These are phyloP conservation scores for Ceriops decandra DNA, from an alignment of 345 rosid genomes.

Conservation along the genomic window DNA sequence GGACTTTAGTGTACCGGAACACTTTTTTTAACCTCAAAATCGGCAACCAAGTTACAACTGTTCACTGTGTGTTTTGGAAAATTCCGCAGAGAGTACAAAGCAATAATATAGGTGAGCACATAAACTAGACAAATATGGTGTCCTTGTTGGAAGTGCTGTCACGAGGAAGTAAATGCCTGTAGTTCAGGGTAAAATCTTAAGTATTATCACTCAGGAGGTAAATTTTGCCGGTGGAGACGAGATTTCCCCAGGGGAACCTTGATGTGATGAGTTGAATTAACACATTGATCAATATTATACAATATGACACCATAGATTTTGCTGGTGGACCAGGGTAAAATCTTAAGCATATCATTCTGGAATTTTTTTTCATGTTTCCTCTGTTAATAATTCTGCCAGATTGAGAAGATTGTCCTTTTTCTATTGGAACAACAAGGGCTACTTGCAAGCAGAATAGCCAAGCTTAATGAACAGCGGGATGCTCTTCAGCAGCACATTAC, in stretches of 20 bases:
- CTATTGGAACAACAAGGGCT: slow-evolving; percentile 94
- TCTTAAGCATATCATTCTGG: too few species aligned
- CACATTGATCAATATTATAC: too few species aligned
- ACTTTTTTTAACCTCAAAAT: too few species aligned
- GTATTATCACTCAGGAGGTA: too few species aligned
- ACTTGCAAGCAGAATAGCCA: slow-evolving; percentile 63
- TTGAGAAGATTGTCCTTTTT: slow-evolving; percentile 91
- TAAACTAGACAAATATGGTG: background rate
- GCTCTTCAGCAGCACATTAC: slow-evolving; percentile 53
- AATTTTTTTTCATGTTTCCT: too few species aligned
- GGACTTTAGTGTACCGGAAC: background rate
- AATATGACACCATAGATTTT: too few species aligned
- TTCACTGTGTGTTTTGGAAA: background rate
- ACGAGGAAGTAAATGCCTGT: too few species aligned
- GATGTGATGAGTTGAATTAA: too few species aligned
- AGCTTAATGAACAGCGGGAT: slow-evolving; percentile 64
- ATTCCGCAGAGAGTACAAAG: background rate
- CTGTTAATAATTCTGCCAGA: slow-evolving; percentile 35
- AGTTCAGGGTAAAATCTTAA: too few species aligned
- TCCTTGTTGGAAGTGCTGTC: background rate
- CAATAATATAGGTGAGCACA: background rate
- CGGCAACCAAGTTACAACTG: background rate
- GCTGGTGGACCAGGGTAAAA: too few species aligned
- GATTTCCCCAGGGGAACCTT: too few species aligned
- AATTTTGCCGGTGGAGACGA: too few species aligned